phyloP scores from a whole-genome alignment of 2,329 filamentous ascomycete species.

The Magnaporthiopsis rhizophila region DNA sequence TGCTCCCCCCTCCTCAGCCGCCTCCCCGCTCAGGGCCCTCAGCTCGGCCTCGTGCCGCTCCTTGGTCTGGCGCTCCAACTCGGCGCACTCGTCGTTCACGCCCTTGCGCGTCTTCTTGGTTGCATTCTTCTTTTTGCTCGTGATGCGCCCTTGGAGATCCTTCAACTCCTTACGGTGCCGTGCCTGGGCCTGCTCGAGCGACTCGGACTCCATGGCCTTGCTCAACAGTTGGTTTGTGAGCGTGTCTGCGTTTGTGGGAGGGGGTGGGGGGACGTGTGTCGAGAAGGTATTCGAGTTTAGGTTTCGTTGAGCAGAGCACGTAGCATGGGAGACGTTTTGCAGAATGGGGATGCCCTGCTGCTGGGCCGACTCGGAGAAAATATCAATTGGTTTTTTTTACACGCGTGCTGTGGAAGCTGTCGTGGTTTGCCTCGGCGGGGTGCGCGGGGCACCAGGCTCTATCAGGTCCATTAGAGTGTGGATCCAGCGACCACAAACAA shows the following conservation, averaged over 20 bases:
- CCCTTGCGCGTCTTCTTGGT: constrained; percentile 78
- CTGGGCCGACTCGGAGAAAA: neutral
- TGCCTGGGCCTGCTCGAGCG: constrained; percentile 67
- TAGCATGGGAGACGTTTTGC: neutral
- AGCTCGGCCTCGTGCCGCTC: constrained; percentile 60
- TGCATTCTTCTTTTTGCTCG: constrained; percentile 94
- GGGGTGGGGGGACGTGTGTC: neutral
- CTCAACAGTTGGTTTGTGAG: no score
- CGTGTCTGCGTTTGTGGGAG: no score
- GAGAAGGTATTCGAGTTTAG: neutral
- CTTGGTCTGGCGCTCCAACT: constrained; percentile 57
- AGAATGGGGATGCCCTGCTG: neutral
- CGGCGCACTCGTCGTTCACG: constrained; percentile 67
- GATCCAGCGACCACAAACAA: neutral
- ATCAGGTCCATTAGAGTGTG: neutral
- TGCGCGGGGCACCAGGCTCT: neutral
- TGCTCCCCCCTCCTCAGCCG: constrained; percentile 15
- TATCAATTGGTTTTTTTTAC: neutral
- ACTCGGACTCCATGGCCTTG: constrained; percentile 25
- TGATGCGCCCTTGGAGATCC: constrained; percentile 77
- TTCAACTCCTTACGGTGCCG: constrained; percentile 83
- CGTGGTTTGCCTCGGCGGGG: neutral
- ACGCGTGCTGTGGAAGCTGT: neutral
- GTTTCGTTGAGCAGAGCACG: neutral
- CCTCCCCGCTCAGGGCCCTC: constrained; percentile 28